Percentiles rank a stretch among this genome's conserved stretches.
phyloP scores from a whole-genome alignment of 176 grass and related monocot species.

The Poa annua region DNA sequence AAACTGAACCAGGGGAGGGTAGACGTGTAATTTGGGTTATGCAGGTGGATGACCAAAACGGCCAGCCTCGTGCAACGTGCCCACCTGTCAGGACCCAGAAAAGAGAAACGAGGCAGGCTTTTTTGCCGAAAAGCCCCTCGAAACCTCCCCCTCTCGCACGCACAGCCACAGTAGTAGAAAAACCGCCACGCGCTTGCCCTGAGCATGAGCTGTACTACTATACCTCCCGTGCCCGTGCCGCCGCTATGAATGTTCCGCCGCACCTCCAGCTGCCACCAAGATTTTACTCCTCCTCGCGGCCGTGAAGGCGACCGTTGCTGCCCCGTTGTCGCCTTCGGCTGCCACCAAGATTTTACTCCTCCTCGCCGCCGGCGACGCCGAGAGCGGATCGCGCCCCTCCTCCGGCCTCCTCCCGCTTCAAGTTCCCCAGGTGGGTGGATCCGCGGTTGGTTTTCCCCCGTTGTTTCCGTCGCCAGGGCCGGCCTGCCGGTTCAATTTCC shows the following conservation, averaged over 20 bases:
- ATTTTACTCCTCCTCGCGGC: constrained; percentile 19
- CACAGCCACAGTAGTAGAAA: neutral
- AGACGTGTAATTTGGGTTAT: neutral
- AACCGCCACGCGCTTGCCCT: constrained; percentile 11
- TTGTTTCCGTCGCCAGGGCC: neutral
- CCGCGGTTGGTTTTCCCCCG: neutral
- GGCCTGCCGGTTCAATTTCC: neutral
- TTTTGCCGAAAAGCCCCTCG: constrained; percentile 9
- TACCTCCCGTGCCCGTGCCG: neutral
- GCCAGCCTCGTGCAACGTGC: neutral
- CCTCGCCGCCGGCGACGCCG: constrained; percentile 1
- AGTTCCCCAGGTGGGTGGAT: constrained; percentile 42
- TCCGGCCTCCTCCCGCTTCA: too few relatives aligned
- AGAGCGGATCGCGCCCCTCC: neutral
- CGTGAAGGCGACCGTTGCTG: constrained; percentile 25
- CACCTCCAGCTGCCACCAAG: constrained; percentile 10
- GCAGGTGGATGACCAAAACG: neutral
- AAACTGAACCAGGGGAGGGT: neutral
- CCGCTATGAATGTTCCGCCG: constrained; percentile 36
- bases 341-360: too few relatives aligned
- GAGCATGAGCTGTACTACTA: neutral
- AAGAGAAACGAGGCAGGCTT: neutral
- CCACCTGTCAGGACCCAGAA: neutral
- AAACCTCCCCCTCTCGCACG: neutral
- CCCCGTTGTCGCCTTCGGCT: constrained; percentile 2